Conservation (phyloP, 2,329 filamentous ascomycete genomes). For the Penicillium sp. region DNA sequence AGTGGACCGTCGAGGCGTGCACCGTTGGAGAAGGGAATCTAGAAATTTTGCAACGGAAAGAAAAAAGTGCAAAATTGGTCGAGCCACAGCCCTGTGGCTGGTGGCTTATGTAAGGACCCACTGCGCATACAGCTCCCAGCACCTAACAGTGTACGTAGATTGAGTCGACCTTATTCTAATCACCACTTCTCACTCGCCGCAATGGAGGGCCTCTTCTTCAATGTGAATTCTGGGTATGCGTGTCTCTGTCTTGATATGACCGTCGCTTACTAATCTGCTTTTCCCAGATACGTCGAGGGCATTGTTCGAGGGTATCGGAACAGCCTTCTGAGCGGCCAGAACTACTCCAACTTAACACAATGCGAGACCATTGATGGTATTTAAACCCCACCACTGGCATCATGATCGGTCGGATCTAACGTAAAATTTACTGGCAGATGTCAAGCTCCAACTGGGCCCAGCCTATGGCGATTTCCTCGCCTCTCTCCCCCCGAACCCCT, state of each 20-base stretch:
- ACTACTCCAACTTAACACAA: slow-evolving; percentile 94
- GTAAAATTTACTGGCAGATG: slow-evolving; percentile 58
- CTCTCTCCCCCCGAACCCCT: slow-evolving; percentile 90
- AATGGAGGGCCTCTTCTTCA: slow-evolving; percentile 94
- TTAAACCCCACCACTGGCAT: not conserved
- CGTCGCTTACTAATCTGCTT: slow-evolving; percentile 17
- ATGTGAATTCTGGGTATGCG: slow-evolving; percentile 84
- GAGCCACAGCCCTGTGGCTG: slow-evolving; percentile 29
- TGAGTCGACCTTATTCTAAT: not conserved
- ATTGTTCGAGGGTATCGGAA: slow-evolving; percentile 97
- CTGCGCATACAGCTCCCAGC: slow-evolving; percentile 2
- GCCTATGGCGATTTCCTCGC: slow-evolving; percentile 97
- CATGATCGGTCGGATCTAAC: not conserved
- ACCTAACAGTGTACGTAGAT: not conserved
- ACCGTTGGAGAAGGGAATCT: slow-evolving; percentile 31
- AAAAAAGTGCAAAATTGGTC: slow-evolving; percentile 38
- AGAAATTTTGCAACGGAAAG: slow-evolving; percentile 37
- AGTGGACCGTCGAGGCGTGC: slow-evolving; percentile 34
- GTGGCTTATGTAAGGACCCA: slow-evolving; percentile 32
- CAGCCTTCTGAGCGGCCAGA: slow-evolving; percentile 80
- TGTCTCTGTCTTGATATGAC: not conserved
- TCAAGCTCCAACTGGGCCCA: slow-evolving; percentile 95
- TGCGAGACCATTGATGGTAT: slow-evolving; percentile 95
- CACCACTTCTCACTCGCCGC: slow-evolving; percentile 22
- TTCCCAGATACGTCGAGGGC: slow-evolving; percentile 84